phyloP scores from a whole-genome alignment of 805 yeast species.

The Priceomyces haplophilus region DNA sequence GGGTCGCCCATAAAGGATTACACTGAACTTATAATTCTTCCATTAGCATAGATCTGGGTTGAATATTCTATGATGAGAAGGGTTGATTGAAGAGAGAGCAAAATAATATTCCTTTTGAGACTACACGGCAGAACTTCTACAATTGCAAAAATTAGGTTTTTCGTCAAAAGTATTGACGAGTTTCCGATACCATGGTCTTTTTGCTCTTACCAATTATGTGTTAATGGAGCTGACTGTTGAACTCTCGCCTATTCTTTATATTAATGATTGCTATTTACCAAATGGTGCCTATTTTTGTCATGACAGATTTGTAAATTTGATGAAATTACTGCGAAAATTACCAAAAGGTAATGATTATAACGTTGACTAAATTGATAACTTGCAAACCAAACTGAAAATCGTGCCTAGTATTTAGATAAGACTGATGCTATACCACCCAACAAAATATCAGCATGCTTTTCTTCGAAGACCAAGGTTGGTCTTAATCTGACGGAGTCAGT shows the following conservation, averaged over 20 bases:
- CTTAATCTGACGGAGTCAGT: slow-evolving; percentile 74
- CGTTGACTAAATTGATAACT: too few species aligned
- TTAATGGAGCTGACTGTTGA: too few species aligned
- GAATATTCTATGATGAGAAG: slow-evolving; percentile 17
- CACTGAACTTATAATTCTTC: neutral
- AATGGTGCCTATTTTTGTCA: neutral
- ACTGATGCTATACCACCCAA: slow-evolving; percentile 41
- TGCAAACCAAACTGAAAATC: too few species aligned
- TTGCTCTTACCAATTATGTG: slow-evolving; percentile 18
- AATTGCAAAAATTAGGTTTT: slow-evolving; percentile 15
- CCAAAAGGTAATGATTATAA: too few species aligned
- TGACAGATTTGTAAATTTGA: neutral
- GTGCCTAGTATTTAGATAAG: slow-evolving; percentile 26
- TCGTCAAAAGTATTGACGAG: slow-evolving; percentile 13
- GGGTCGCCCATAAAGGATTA: neutral
- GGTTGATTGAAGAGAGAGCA: slow-evolving; percentile 18
- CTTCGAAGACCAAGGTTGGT: slow-evolving; percentile 75
- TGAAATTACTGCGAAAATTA: neutral
- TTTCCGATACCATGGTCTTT: slow-evolving; percentile 18
- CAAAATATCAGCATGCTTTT: slow-evolving; percentile 74
- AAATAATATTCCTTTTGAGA: slow-evolving; percentile 6
- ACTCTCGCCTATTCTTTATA: too few species aligned
- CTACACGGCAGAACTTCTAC: slow-evolving; percentile 9
- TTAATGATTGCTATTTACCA: neutral
- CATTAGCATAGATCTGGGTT: neutral